Conservation (phyloP, 805 yeast species). For the Candida corydali region DNA sequence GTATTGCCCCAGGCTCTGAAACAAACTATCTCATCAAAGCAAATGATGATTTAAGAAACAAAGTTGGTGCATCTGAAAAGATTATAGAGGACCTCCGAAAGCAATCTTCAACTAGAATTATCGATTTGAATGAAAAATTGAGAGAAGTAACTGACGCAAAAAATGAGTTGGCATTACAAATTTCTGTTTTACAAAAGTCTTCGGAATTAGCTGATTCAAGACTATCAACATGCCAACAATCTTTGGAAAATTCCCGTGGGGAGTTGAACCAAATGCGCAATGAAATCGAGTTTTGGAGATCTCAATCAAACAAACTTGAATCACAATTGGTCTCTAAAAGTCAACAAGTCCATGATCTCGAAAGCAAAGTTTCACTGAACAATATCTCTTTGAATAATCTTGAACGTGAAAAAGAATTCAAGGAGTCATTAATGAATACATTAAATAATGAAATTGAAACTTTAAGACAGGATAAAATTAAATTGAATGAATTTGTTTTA, state of each 20-base stretch:
- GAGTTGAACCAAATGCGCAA: slow-evolving; percentile 26
- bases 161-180: slow-evolving; percentile 43
- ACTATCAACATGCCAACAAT: slow-evolving; percentile 36
- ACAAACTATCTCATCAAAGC: slow-evolving; percentile 20
- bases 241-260: slow-evolving; percentile 23
- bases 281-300: slow-evolving; percentile 36
- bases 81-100: slow-evolving; percentile 26
- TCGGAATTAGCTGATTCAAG: slow-evolving; percentile 51
- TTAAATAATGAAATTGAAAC: slow-evolving; percentile 49
- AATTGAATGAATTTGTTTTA: slow-evolving; percentile 52
- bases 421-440: slow-evolving; percentile 46
- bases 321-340: slow-evolving; percentile 22
- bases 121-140: slow-evolving; percentile 40
- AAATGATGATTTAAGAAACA: slow-evolving; percentile 28
- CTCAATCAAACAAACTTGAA: slow-evolving; percentile 39
- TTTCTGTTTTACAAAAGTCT: slow-evolving; percentile 54
- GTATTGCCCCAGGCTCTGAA: slow-evolving; percentile 12
- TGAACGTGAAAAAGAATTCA: slow-evolving; percentile 51
- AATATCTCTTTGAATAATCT: slow-evolving; percentile 46
- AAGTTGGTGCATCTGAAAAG: slow-evolving; percentile 35
- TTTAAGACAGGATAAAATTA: slow-evolving; percentile 54
- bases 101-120: slow-evolving; percentile 42
- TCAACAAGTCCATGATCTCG: slow-evolving; percentile 55
- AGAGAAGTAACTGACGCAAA: slow-evolving; percentile 20
- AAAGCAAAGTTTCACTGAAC: slow-evolving; percentile 39